Base-by-base conservation (phyloP, 768 basidiomycete species). In the Trametes maxima region DNA sequence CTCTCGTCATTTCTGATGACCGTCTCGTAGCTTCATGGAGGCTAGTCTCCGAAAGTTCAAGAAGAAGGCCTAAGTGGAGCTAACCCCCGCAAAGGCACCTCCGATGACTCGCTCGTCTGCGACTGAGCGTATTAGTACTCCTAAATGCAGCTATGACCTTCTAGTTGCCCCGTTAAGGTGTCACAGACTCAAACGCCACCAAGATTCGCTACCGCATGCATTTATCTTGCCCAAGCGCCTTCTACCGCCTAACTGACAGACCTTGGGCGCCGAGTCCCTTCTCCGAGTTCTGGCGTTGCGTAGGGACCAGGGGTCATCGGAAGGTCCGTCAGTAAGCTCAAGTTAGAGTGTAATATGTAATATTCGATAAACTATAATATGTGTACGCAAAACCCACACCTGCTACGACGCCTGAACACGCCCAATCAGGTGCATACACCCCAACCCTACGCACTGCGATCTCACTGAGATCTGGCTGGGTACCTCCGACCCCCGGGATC, bases 41-140 rank as follows among this genome's bases (percentile, higher is more conserved):
- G 67, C 62, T 28, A 65, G 64, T 43, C 40, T 68, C 25, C 67
- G 62, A 2, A 62, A 59, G 28, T 65, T 65, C 57, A 65, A 53
- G 45, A 55, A 53, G 25, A 58, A 46, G 28, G 37, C 5, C 13
- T 46, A 28, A 22, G 13, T 8, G 19, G n/a, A 36, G 37, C 57
- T 56, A 56, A 22, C 25, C 46, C 46, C 21, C 35, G 24, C 39
- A 17, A 10, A 45, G 25, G 16, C 45, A 13, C 21, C 45, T 56
- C 10, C 46, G 10, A 33, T 19, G 7, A 5, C n/a, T 21, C 14
- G 51, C 39, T 53, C 22, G 47, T 13, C 12, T 42, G 12, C 40
- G n/a, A n/a, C n/a, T 11, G 2, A 13, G 3, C 28, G 28, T 33
- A 33, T 3, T 33, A 33, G 28, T 33, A 8, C 28, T 33, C 28